Conservation (phyloP, 202 grass and related monocot genomes). For the Panicum hallii region DNA sequence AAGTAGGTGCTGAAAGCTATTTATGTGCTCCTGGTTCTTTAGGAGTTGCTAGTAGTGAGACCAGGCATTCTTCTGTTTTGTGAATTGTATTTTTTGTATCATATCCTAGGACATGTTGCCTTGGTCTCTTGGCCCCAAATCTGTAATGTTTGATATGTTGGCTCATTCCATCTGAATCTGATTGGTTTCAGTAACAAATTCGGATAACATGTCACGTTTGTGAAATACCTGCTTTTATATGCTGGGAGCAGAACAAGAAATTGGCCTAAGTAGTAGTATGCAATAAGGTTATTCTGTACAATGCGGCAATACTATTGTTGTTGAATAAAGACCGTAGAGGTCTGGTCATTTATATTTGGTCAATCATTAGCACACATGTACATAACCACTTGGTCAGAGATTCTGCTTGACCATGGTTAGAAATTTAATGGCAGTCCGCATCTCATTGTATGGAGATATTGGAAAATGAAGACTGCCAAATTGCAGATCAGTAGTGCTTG, state of each 20-base stretch:
- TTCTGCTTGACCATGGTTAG: not conserved
- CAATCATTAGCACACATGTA: conserved; percentile 7
- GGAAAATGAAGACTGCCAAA: not conserved
- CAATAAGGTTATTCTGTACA: not conserved
- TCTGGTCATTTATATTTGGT: not conserved
- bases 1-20: conserved; percentile 45
- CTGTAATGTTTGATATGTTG: conserved; percentile 48
- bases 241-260: not conserved
- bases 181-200: conserved; percentile 23
- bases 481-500: not conserved
- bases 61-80: conserved; percentile 46
- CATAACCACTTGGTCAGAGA: not conserved
- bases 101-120: conserved; percentile 48
- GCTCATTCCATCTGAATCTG: conserved; percentile 12
- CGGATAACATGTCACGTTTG: not conserved
- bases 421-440: not conserved
- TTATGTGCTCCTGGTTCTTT: conserved; percentile 30
- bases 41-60: conserved; percentile 40
- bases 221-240: not conserved
- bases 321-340: not conserved
- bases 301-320: not conserved
- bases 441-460: not conserved
- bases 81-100: conserved; percentile 54
- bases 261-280: not conserved
- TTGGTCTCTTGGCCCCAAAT: conserved; percentile 30